Conservation (phyloP, 2,329 filamentous ascomycete genomes). For the Exophiala viscosa region DNA sequence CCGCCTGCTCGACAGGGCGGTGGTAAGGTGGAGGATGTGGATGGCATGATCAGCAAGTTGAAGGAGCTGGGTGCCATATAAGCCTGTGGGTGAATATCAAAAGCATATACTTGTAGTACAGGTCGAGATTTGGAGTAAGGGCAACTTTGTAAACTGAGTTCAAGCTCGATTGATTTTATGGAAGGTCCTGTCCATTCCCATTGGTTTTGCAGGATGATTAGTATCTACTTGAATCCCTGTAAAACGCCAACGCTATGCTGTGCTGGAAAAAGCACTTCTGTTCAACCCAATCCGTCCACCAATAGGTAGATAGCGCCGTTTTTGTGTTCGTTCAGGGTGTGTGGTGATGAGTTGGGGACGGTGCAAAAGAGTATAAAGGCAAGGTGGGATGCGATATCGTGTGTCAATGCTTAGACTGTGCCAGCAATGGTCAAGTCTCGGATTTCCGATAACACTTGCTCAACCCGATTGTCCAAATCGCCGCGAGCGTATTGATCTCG, state of each 20-base stretch:
- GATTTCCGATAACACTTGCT: conserved; percentile 96
- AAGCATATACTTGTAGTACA: not conserved
- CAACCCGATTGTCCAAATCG: conserved; percentile 83
- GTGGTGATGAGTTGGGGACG: not conserved
- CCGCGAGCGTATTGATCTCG: conserved; percentile 94
- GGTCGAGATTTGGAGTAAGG: no score
- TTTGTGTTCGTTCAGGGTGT: conserved; percentile 3
- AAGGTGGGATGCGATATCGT: not conserved
- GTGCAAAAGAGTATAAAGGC: not conserved
- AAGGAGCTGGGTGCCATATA: conserved; percentile 94
- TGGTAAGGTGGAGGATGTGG: conserved; percentile 95
- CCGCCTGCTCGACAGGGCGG: conserved; percentile 84
- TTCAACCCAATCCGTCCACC: conserved; percentile 3
- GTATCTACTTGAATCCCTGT: not conserved
- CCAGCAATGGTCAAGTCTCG: conserved; percentile 88
- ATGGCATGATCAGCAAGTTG: conserved; percentile 86
- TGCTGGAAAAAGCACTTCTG: conserved; percentile 7
- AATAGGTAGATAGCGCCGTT: no score
- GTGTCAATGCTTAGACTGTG: conserved; percentile 49
- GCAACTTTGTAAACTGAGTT: not conserved
- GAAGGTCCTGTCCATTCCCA: not conserved
- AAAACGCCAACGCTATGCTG: conserved; percentile 21
- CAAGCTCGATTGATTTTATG: not conserved
- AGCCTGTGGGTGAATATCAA: conserved; percentile 3
- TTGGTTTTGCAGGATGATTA: not conserved